Percentiles rank a stretch among this genome's conserved stretches.
These are phyloP conservation scores for Elymus sibiricus DNA, from an alignment of 176 grass and related monocot species.

Conservation along the genomic window DNA sequence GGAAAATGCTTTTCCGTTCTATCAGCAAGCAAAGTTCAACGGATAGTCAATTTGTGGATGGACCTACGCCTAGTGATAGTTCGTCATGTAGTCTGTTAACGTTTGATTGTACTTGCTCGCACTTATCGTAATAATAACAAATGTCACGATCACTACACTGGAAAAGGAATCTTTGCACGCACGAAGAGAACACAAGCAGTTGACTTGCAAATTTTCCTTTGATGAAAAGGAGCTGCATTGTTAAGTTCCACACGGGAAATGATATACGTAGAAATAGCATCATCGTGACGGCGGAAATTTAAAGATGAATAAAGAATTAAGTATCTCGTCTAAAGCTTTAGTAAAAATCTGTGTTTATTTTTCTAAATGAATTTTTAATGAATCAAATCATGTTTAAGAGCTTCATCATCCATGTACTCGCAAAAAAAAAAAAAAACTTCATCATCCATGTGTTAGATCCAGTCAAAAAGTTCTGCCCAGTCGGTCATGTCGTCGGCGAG, in stretches of 20 bases:
- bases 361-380: neutral
- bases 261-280: neutral
- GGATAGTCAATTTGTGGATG: slow-evolving; percentile 15
- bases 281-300: neutral
- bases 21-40: neutral
- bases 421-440: neutral
- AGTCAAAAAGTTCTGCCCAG: slow-evolving; percentile 33
- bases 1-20: neutral
- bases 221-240: neutral
- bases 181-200: neutral
- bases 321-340: slow-evolving; percentile 9
- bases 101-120: neutral
- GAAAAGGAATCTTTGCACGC: slow-evolving; percentile 9
- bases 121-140: neutral
- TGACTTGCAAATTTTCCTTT: neutral
- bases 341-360: neutral
- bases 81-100: neutral
- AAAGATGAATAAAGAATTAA: neutral
- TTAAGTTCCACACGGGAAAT: neutral
- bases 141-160: neutral
- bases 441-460: neutral
- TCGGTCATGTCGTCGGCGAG: neutral
- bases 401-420: neutral
- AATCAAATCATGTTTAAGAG: neutral
- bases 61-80: neutral